Evolutionary conservation across 768 basidiomycete genomes (phyloP).

Genomic region (Pleurotus citrinopileatus): DNA sequence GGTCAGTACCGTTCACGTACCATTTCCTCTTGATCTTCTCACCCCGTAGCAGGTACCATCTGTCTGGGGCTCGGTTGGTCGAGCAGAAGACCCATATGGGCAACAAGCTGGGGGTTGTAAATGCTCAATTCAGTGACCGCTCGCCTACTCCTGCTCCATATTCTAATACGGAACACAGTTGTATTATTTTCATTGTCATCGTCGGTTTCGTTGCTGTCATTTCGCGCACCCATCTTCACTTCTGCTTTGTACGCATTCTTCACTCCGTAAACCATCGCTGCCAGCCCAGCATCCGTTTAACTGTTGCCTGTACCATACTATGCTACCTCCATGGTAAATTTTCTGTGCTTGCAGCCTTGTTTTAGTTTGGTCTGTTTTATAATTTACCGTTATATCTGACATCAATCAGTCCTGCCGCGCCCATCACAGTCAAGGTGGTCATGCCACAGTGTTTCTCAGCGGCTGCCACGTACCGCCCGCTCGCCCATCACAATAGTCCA

Average conservation of each 20-base stretch:
- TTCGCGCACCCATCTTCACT: background rate
- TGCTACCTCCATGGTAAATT: background rate
- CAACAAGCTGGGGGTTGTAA: slow-evolving; percentile 53
- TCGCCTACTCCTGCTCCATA: background rate
- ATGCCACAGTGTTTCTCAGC: too few species aligned
- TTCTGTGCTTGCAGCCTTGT: background rate
- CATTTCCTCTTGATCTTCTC: slow-evolving; percentile 6
- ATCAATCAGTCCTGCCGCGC: background rate
- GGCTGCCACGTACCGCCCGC: too few species aligned
- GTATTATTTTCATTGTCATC: too few species aligned
- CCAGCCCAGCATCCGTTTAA: too few species aligned
- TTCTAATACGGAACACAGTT: too few species aligned
- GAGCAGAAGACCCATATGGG: slow-evolving; percentile 90
- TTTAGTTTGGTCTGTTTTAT: too few species aligned
- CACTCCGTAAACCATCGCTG: too few species aligned
- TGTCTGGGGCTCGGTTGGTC: slow-evolving; percentile 95
- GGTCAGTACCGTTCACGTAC: slow-evolving; percentile 41
- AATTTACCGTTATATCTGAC: background rate
- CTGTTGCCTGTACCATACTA: background rate
- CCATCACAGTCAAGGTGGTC: too few species aligned
- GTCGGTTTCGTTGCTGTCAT: background rate
- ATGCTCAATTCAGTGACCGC: slow-evolving; percentile 32
- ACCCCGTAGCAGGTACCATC: slow-evolving; percentile 69
- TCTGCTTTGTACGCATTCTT: background rate
- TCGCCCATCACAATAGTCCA: too few species aligned